Conservation (phyloP, 202 grass and related monocot genomes). For the Cymbopogon flexuosus region DNA sequence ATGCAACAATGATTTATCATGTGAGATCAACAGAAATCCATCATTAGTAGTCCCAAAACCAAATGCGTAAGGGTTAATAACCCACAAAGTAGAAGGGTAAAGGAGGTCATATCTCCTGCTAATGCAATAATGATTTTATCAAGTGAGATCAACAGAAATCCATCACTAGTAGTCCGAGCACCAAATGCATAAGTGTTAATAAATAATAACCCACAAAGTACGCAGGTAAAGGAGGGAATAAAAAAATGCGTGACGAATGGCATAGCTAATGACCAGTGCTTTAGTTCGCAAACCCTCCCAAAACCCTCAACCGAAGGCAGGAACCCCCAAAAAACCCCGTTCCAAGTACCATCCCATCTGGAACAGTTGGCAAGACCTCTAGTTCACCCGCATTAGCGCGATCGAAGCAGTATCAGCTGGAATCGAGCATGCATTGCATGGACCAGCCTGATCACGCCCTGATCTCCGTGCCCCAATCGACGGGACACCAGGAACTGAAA, state of each 20-base stretch:
- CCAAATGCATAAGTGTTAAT: background rate
- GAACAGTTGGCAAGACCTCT: background rate
- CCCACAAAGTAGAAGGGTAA: background rate
- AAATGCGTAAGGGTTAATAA: background rate
- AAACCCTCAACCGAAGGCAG: background rate
- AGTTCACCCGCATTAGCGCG: background rate
- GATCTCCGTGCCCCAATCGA: background rate
- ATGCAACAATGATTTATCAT: background rate
- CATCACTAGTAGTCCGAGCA: background rate
- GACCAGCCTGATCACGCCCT: background rate
- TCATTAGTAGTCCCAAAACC: background rate
- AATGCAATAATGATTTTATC: background rate
- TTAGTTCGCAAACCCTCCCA: background rate
- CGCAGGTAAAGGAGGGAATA: background rate
- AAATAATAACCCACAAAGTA: background rate
- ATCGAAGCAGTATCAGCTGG: background rate
- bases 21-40: slow-evolving; percentile 10
- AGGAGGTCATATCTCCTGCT: slow-evolving; percentile 23
- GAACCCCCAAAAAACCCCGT: background rate
- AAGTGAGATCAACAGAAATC: slow-evolving; percentile 2
- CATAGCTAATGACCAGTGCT: background rate
- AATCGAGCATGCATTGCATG: background rate
- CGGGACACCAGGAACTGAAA: background rate
- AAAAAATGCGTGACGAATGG: background rate
- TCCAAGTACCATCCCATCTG: background rate